phyloP scores from a whole-genome alignment of 148 eudicot genomes.

The Camellia granthamiana region DNA sequence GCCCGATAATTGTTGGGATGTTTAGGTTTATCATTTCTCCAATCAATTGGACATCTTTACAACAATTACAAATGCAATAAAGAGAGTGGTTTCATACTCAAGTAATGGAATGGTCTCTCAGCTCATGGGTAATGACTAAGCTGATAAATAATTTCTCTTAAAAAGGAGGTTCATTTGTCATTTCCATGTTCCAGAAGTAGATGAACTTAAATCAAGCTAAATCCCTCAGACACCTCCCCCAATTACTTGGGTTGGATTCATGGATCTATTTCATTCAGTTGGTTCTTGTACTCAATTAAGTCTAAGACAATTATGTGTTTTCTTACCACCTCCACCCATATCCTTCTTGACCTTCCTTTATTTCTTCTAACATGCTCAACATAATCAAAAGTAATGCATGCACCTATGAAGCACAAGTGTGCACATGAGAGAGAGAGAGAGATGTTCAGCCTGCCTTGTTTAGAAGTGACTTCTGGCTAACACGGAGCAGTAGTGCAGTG shows the following conservation, averaged over 20 bases:
- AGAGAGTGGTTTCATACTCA: neutral
- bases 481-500: slow-evolving; percentile 83
- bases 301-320: slow-evolving; percentile 4
- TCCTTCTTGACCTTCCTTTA: neutral
- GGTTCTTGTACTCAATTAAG: neutral
- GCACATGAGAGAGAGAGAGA: neutral
- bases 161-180: neutral
- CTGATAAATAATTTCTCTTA: neutral
- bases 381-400: neutral
- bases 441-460: slow-evolving; percentile 59
- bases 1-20: neutral
- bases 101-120: neutral
- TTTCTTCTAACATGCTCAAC: neutral
- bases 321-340: neutral
- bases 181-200: neutral
- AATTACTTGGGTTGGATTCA: neutral
- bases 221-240: neutral
- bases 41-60: neutral
- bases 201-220: neutral
- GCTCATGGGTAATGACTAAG: neutral
- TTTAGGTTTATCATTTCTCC: neutral
- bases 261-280: neutral
- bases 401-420: neutral
- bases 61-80: neutral
- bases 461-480: slow-evolving; percentile 89